A percentile compares a stretch with the other conserved stretches of the same genome.
Evolutionary conservation across 2,329 filamentous ascomycete genomes (phyloP).

Genomic region (Aspergillus luchuensis): DNA sequence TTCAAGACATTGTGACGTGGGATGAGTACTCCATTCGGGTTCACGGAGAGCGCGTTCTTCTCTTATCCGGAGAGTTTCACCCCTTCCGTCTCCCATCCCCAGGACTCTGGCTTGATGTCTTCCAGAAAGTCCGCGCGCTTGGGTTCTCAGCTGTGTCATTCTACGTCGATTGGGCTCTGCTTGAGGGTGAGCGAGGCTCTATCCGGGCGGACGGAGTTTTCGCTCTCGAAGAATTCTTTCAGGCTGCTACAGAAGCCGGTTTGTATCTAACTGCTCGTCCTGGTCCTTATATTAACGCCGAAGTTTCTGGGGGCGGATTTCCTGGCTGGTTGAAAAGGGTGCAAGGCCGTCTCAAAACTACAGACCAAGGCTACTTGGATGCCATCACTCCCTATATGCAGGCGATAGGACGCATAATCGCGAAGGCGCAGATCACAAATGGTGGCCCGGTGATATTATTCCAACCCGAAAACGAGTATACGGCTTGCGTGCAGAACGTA

Average conservation of each 20-base stretch:
- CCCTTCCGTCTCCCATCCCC: constrained; percentile 57
- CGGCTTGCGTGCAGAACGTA: constrained; percentile 28
- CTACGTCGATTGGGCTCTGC: constrained; percentile 36
- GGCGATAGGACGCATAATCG: constrained; percentile 59
- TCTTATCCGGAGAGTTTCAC: constrained; percentile 57
- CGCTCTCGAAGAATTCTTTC: constrained; percentile 56
- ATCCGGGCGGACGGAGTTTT: constrained; percentile 30
- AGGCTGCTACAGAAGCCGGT: constrained; percentile 55
- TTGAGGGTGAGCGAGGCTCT: background rate
- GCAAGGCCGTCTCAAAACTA: constrained; percentile 40
- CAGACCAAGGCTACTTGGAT: constrained; percentile 60
- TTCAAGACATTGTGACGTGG: constrained; percentile 36
- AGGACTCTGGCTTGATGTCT: constrained; percentile 57
- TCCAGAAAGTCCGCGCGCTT: constrained; percentile 57
- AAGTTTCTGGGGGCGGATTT: constrained; percentile 53
- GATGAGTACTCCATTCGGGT: constrained; percentile 55
- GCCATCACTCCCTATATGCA: constrained; percentile 50
- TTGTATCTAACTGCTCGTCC: constrained; percentile 55
- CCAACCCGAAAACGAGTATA: constrained; percentile 81
- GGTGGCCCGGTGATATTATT: constrained; percentile 75
- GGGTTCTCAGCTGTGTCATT: constrained; percentile 55
- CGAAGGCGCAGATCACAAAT: constrained; percentile 69
- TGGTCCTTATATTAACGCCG: constrained; percentile 57
- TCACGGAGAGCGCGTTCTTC: constrained; percentile 52
- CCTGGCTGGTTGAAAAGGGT: constrained; percentile 52